Evolutionary conservation across 345 rosid genomes (phyloP).

Genomic region (Nephelium lappaceum): DNA sequence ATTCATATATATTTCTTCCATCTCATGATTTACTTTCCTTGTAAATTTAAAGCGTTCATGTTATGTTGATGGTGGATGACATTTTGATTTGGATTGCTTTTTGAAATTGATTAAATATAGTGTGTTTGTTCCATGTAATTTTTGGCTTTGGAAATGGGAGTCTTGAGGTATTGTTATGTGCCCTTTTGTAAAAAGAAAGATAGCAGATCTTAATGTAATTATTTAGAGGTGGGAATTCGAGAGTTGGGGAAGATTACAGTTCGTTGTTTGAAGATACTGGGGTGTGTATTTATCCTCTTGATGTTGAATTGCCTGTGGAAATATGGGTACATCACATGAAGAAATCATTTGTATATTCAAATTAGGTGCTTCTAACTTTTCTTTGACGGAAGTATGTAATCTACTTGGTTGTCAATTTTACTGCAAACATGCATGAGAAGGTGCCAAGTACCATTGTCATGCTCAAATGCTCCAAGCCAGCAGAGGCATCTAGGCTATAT

Average conservation of each 20-base stretch:
- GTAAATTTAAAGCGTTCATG: neutral
- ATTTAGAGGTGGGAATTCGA: neutral
- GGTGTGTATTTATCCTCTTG: neutral
- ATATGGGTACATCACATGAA: neutral
- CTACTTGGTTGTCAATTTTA: neutral
- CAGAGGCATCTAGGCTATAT: neutral
- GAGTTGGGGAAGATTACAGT: neutral
- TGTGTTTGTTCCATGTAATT: neutral
- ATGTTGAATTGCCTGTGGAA: neutral
- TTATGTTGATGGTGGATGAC: neutral
- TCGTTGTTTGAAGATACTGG: neutral
- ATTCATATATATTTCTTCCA: slow-evolving; percentile 23
- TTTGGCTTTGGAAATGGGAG: neutral
- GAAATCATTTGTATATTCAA: neutral
- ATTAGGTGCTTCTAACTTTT: neutral
- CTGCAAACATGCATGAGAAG: neutral
- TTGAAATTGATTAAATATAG: neutral
- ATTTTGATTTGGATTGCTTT: neutral
- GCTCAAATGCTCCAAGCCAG: neutral
- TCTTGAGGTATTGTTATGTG: neutral
- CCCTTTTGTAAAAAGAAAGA: neutral
- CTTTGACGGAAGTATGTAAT: neutral
- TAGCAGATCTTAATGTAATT: neutral
- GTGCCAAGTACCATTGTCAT: neutral
- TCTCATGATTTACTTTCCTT: neutral